Base-by-base conservation (phyloP, 2,329 filamentous ascomycete genomes). In the Cercospora nicotianae region DNA sequence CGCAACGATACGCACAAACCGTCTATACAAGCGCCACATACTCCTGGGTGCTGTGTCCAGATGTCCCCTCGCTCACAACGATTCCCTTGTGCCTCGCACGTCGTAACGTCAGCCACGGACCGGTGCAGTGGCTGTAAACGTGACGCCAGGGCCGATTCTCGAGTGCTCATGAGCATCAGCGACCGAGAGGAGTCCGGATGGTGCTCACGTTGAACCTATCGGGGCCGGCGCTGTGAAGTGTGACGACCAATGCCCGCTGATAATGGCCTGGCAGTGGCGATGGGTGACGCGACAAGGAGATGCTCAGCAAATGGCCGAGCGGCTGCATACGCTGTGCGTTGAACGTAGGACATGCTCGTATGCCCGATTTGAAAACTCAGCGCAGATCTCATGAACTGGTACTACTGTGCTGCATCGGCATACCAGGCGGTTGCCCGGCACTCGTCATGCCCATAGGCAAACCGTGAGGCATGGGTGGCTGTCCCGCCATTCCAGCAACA, bases 331-430 rank as follows among this genome's bases (percentile, higher is more conserved):
- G 55, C 16, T 10, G 58, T 5, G n/a, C 45, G 9, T 23, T 51
- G 9, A 23, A 51, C 10, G 45, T 10, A 26, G 26, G 55, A 58
- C 5, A 26, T 20, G 20, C 51, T 42, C 60, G 68, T 66, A 71
- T 69, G 57, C 63, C 66, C 31, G 62, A 55, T 28, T 67, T 71
- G 66, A 23, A 12, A 23, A 1, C 20, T 23, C 45, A 10, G 45
- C 18, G 20, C 3, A 51, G 10, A 51, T 2, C 23, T 58, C 53
- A 58, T 33, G 53, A 58, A n/a, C 67, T 72, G 51, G 68, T 60
- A 13, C 65, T 73, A 48, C 67, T 74, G 53, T 70, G 69, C 39
- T 73, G 69, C 65, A 73, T 67, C 5, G 69, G 72, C 72, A 75
- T 58, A 9, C 67, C 71, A 26, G 73, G 72, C 18, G 69, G 69